Evolutionary conservation across 2,329 filamentous ascomycete species (phyloP).

Genomic region (Emmonsiellopsis sp.): DNA sequence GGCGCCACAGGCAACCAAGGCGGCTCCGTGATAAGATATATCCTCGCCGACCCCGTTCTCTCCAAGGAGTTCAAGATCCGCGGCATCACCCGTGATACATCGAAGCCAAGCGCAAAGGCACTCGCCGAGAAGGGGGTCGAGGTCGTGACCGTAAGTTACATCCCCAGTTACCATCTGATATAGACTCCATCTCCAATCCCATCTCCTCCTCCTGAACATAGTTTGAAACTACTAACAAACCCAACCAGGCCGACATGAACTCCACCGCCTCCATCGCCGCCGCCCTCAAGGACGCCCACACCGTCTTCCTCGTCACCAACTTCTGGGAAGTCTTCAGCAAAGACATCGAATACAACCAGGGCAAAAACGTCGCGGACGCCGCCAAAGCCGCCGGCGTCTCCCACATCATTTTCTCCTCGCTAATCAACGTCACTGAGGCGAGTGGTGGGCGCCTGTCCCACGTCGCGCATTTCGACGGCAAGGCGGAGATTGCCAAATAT

Average conservation of each 20-base stretch:
- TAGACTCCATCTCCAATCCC: too few species aligned
- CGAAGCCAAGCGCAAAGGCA: constrained; percentile 20
- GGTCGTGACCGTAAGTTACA: constrained; percentile 17
- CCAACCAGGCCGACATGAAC: constrained; percentile 34
- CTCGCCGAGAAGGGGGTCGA: constrained; percentile 24
- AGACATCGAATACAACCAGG: constrained; percentile 28
- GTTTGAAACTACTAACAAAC: constrained; percentile 17
- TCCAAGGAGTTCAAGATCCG: constrained; percentile 40
- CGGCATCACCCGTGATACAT: constrained; percentile 40
- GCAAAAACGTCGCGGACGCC: constrained; percentile 30
- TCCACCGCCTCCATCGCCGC: constrained; percentile 28
- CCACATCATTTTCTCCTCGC: constrained; percentile 34
- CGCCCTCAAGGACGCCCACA: constrained; percentile 37
- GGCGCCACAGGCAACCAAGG: constrained; percentile 47
- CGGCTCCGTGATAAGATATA: constrained; percentile 36
- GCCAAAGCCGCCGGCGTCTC: constrained; percentile 25
- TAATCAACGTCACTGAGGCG: constrained; percentile 22
- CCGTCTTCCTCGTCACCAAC: constrained; percentile 41
- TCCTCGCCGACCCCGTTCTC: constrained; percentile 37
- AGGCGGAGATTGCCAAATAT: constrained; percentile 31
- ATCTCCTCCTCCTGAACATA: too few species aligned
- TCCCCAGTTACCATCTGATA: neutral
- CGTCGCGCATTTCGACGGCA: constrained; percentile 33
- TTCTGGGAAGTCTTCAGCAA: constrained; percentile 31
- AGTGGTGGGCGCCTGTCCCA: constrained; percentile 26